Evolutionary conservation across 495 filamentous ascomycete genomes (phyloP).

Genomic region (Poronia punctata): DNA sequence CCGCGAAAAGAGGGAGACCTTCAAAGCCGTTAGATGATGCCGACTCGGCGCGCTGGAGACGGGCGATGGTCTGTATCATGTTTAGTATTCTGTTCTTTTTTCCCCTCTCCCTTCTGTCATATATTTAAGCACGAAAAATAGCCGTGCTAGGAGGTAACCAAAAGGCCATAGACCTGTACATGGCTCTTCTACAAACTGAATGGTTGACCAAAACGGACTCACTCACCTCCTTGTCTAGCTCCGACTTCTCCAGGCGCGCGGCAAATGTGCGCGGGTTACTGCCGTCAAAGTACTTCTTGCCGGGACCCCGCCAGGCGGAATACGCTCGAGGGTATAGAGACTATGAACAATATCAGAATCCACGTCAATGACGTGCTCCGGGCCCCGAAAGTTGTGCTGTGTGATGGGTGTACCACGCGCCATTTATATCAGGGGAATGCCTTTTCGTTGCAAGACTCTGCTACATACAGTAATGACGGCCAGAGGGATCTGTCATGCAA

Average conservation of each 20-base stretch:
- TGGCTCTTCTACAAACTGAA: too few relatives aligned
- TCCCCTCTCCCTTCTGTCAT: too few relatives aligned
- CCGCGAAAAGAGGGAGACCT: slow-evolving; percentile 42
- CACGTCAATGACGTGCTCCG: background rate
- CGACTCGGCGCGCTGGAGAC: slow-evolving; percentile 41
- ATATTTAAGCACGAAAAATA: too few relatives aligned
- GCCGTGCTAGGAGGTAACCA: too few relatives aligned
- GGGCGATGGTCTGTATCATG: slow-evolving; percentile 5
- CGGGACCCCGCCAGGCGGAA: slow-evolving; percentile 31
- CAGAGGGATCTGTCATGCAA: slow-evolving; percentile 33
- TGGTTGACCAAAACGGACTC: too few relatives aligned
- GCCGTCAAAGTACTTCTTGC: slow-evolving; percentile 21
- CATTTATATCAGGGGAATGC: background rate
- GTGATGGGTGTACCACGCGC: background rate
- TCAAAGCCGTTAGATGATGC: slow-evolving; percentile 44
- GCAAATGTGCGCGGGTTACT: slow-evolving; percentile 27
- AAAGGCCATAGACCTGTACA: too few relatives aligned
- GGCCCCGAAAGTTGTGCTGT: too few relatives aligned
- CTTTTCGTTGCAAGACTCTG: background rate
- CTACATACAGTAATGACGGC: slow-evolving; percentile 32
- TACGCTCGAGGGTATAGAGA: slow-evolving; percentile 30
- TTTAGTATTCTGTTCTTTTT: too few relatives aligned
- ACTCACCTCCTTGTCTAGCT: slow-evolving; percentile 35
- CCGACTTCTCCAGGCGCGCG: slow-evolving; percentile 30
- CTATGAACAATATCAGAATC: slow-evolving; percentile 3